Base-by-base conservation (phyloP, 352 stramenopile genomes). In the Phytophthora cactorum region DNA sequence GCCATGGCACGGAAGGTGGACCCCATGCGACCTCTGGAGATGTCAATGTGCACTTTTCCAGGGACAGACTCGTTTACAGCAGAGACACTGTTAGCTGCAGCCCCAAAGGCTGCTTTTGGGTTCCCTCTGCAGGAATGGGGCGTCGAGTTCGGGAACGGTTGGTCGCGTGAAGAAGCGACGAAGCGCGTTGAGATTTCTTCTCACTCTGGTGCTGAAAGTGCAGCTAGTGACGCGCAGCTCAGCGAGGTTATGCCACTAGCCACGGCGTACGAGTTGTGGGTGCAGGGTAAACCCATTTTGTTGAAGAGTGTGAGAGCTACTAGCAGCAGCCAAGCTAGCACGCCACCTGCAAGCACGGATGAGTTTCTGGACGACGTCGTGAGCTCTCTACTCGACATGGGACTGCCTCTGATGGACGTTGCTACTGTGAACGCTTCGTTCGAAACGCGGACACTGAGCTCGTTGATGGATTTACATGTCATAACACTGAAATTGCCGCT, bases 401-500 rank as follows among this genome's bases (percentile, higher is more conserved):
- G 32, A 14, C 7, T 78, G 5, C 71, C 71, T 44, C 22, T 78
- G 39, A 34, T 5, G 3, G 41, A 53, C 17, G 5, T 14, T 64
- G 41, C 62, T 64, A 49, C 29, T 49, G 14, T 75, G 14, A 28
- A 69, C n/a, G 62, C 74, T 41, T 74, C 63, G 8, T 73, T 84
- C 9, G 59, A 76, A 36, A 50, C 51, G n/a, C 15, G 65, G 5
- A 17, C 44, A 7, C 27, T 78, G 15, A 79, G 53, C 29, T 72
- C 73, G 8, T 53, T 70, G 14, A 78, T 84, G 45, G 7, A 68
- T 6, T 52, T 81, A 4, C 50, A 81, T 17, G 51, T 51, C 7
- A 65, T 84, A 56, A 74, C 60, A 2, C 22, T 84, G 3, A 52
- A 52, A 56, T 45, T 84, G 38, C 71, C 63, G 14, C 45, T 79